Conservation (phyloP, 208 protist genomes). For the Leishmania tropica region DNA sequence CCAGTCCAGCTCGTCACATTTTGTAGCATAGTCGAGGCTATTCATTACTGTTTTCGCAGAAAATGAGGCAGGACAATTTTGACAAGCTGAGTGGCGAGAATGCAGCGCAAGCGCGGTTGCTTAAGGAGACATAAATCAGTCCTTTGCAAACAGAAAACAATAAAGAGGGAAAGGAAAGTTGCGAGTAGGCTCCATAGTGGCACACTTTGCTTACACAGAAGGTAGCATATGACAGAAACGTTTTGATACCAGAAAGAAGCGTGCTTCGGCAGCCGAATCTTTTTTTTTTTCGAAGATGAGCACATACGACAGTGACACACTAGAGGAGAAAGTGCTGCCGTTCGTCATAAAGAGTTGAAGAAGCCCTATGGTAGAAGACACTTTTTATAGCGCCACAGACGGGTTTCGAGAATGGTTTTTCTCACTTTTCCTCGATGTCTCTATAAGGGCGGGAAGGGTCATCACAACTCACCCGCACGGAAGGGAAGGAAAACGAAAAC, state of each 20-base stretch:
- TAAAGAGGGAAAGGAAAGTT: constrained; percentile 6
- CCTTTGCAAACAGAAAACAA: constrained; percentile 11
- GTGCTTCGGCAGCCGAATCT: background rate
- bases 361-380: background rate
- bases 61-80: background rate
- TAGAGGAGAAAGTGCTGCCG: background rate
- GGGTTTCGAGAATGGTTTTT: background rate
- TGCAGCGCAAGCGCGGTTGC: background rate
- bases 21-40: background rate
- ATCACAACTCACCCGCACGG: background rate
- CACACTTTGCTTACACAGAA: background rate
- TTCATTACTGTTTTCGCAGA: background rate
- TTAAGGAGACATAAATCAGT: background rate
- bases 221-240: background rate
- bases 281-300: background rate
- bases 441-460: background rate
- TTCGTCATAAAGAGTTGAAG: background rate
- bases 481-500: background rate
- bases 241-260: background rate
- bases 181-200: background rate
- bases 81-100: background rate
- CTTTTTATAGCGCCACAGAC: background rate
- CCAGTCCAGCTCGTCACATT: constrained; percentile 23
- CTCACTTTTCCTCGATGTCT: background rate
- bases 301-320: background rate